Evolutionary conservation across 768 basidiomycete genomes (phyloP).

Genomic region (Phaffia tasmanica): DNA sequence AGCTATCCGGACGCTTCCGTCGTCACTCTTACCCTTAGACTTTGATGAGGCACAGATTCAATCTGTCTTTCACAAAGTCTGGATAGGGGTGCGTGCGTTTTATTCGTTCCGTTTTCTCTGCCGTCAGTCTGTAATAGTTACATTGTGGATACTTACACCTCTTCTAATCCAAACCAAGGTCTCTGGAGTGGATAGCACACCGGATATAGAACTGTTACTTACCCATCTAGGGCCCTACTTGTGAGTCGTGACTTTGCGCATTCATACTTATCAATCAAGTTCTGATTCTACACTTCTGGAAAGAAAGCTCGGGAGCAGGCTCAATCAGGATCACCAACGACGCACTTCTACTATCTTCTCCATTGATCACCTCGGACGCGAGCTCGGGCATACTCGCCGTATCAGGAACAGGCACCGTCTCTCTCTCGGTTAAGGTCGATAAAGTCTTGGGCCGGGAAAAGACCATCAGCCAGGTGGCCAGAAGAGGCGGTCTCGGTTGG

Average conservation of each 20-base stretch:
- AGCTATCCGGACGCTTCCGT: too few species aligned
- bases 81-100: conserved; percentile 9
- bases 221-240: background rate
- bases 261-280: background rate
- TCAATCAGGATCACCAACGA: conserved; percentile 4
- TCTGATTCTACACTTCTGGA: background rate
- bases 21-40: too few species aligned
- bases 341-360: conserved; percentile 19
- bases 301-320: background rate
- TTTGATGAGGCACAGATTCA: too few species aligned
- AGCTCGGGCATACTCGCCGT: conserved; percentile 13
- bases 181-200: conserved; percentile 10
- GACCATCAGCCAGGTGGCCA: background rate
- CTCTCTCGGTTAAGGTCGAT: background rate
- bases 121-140: too few species aligned
- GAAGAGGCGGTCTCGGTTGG: conserved; percentile 18
- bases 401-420: conserved; percentile 12
- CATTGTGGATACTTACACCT: too few species aligned
- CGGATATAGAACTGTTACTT: conserved; percentile 3
- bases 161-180: background rate
- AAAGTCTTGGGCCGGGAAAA: background rate
- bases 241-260: background rate
- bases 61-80: conserved; percentile 3
- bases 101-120: background rate
- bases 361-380: background rate